phyloP scores from a whole-genome alignment of 495 filamentous ascomycete genomes.

The Aspergillus cavernicola region DNA sequence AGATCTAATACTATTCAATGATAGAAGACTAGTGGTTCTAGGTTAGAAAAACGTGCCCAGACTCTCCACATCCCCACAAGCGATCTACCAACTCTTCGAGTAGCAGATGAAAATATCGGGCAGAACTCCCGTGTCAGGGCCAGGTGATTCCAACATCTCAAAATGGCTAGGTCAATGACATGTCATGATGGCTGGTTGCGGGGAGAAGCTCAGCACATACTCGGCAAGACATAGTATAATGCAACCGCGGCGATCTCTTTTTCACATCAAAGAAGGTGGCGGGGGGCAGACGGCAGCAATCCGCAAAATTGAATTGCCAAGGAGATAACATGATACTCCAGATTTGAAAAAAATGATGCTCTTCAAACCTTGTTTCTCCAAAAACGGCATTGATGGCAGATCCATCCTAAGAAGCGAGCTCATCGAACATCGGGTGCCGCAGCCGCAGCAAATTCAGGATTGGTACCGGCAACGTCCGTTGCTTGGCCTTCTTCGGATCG shows the following conservation, averaged over 20 bases:
- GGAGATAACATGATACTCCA: too few relatives aligned
- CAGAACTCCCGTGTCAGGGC: not conserved
- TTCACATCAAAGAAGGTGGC: too few relatives aligned
- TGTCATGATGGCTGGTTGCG: too few relatives aligned
- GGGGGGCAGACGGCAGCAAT: not conserved
- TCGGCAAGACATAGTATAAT: too few relatives aligned
- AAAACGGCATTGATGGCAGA: too few relatives aligned
- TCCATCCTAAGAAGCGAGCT: conserved; percentile 4
- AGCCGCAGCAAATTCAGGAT: conserved; percentile 37
- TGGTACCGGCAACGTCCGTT: conserved; percentile 29
- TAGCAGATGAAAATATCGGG: not conserved
- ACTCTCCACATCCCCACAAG: conserved; percentile 3
- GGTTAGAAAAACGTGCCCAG: not conserved
- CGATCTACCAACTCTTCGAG: not conserved
- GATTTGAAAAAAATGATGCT: too few relatives aligned
- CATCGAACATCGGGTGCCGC: conserved; percentile 40
- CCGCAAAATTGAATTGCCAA: too few relatives aligned
- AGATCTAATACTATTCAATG: not conserved
- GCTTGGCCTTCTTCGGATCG: conserved; percentile 23
- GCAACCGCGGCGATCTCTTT: too few relatives aligned
- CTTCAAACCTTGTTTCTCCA: too few relatives aligned
- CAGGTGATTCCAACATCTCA: too few relatives aligned
- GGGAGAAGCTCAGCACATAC: too few relatives aligned
- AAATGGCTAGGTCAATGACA: not conserved
- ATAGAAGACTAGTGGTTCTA: not conserved